Conservation (phyloP, 257 asterid genomes). For the Solanum pennellii region DNA sequence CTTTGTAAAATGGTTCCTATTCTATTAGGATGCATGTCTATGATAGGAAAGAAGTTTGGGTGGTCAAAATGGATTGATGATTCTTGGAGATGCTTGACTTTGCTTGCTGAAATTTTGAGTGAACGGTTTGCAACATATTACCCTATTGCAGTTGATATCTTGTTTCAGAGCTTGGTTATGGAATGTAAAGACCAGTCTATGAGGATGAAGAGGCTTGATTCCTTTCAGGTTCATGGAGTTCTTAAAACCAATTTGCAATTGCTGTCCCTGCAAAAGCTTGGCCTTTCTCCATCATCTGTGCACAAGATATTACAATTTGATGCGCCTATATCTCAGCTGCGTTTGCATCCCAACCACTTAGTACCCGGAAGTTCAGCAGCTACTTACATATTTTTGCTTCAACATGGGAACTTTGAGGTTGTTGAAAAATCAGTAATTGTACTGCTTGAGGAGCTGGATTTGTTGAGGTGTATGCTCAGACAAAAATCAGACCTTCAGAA, state of each 20-base stretch:
- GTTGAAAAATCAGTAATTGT: conserved; percentile 55
- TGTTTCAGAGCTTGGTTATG: conserved; percentile 77
- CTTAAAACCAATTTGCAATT: conserved; percentile 92
- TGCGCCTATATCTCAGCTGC: conserved; percentile 75
- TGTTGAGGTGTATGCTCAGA: conserved; percentile 37
- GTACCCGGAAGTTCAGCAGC: conserved; percentile 92
- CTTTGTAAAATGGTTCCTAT: conserved; percentile 83
- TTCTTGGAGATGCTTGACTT: conserved; percentile 97
- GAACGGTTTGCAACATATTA: conserved; percentile 75
- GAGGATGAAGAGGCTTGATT: conserved; percentile 32
- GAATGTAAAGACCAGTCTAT: conserved; percentile 20
- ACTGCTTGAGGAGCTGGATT: conserved; percentile 68
- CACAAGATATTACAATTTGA: conserved; percentile 53
- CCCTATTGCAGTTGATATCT: conserved; percentile 62
- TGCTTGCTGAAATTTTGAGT: conserved; percentile 90
- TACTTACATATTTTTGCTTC: conserved; percentile 81
- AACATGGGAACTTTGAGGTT: conserved; percentile 63
- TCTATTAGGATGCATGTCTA: conserved; percentile 66
- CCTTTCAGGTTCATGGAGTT: conserved; percentile 90
- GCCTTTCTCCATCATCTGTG: conserved; percentile 70
- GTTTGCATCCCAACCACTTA: conserved; percentile 89
- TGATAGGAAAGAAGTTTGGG: conserved; percentile 83
- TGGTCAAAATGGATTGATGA: conserved; percentile 95
- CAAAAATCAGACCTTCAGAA: conserved; percentile 23
- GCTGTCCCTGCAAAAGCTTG: conserved; percentile 87